Base-by-base conservation (phyloP, 2,329 filamentous ascomycete genomes). In the Fusarium sp. region DNA sequence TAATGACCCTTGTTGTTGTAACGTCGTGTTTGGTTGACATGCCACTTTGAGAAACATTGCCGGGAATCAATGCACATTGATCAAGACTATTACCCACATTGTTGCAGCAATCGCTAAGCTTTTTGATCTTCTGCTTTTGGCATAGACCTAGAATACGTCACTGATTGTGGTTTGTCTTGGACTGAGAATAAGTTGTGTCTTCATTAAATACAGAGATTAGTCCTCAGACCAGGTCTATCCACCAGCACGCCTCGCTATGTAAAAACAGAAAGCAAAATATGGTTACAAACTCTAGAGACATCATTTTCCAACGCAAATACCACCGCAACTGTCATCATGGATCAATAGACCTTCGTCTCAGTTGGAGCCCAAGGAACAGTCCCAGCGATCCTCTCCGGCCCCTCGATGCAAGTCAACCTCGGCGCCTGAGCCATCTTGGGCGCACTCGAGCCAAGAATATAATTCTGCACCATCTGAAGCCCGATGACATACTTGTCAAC, bases 401-500 rank as follows among this genome's bases (percentile, higher is more conserved):
- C 37, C 5, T 62, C 29, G 2, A 72, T 44, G 14, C 64, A 72
- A 0, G 51, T 56, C 42, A 73, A n/a, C 3, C 40, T 55, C 0
- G 70, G 70, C 20, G 55, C 41, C 30, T 48, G 30, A 1, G 63
- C 64, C 47, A 66, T 58, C 40, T 57, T 66, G 13, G 56, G 20
- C 4, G 57, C 60, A 1, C 52, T 45, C 9, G 62, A 13, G 0
- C 52, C 56, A 11, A 64, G 37, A 8, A 73, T 4, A 18, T 56
- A 41, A 27, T 52, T 71, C 34, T 73, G 70, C 4, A 73, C 27
- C 9, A 14, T 48, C 1, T 47, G 41, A 10, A 48, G 44, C 1
- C 65, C 44, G 13, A 73, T 30, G n/a, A 73, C 29, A 11, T 67
- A 47, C 18, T 61, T 65, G 16, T 73, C 67, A 3, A 73, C 29